Evolutionary conservation across 1,139 yeast genomes (phyloP).

Genomic region (Blastobotrys capitulatus): DNA sequence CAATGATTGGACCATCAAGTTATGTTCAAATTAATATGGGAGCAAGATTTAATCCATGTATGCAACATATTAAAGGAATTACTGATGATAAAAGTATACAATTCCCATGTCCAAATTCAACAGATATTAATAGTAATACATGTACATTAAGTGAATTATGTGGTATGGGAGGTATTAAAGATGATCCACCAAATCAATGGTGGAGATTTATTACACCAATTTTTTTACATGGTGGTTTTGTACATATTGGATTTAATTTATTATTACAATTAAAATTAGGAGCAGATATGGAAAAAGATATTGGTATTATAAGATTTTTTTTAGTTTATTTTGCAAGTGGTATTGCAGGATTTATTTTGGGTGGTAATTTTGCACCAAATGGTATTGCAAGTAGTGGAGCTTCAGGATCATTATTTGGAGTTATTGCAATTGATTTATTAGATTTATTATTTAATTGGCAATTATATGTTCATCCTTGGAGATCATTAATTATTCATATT

Average conservation of each 20-base stretch:
- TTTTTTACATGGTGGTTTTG: constrained; percentile 70
- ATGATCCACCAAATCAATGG: constrained; percentile 47
- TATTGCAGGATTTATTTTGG: constrained; percentile 61
- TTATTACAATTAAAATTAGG: constrained; percentile 60
- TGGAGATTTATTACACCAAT: constrained; percentile 66
- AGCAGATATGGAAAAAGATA: constrained; percentile 51
- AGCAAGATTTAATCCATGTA: constrained; percentile 68
- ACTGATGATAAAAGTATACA: constrained; percentile 41
- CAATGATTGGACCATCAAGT: constrained; percentile 77
- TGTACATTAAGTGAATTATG: constrained; percentile 57
- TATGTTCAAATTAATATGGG: constrained; percentile 65
- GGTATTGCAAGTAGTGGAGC: constrained; percentile 73
- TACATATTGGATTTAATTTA: constrained; percentile 63
- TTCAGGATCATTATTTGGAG: constrained; percentile 68
- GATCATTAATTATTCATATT: constrained; percentile 45
- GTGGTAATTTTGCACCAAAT: constrained; percentile 66
- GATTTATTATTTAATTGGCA: constrained; percentile 54
- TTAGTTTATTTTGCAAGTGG: constrained; percentile 60
- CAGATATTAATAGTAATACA: constrained; percentile 47
- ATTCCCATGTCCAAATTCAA: constrained; percentile 72
- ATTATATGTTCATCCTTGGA: constrained; percentile 37
- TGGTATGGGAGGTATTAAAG: constrained; percentile 48
- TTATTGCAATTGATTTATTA: constrained; percentile 57
- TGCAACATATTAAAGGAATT: constrained; percentile 49
- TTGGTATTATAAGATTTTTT: constrained; percentile 53